Evolutionary conservation across 768 basidiomycete genomes (phyloP).

Genomic region (Russula abietina): DNA sequence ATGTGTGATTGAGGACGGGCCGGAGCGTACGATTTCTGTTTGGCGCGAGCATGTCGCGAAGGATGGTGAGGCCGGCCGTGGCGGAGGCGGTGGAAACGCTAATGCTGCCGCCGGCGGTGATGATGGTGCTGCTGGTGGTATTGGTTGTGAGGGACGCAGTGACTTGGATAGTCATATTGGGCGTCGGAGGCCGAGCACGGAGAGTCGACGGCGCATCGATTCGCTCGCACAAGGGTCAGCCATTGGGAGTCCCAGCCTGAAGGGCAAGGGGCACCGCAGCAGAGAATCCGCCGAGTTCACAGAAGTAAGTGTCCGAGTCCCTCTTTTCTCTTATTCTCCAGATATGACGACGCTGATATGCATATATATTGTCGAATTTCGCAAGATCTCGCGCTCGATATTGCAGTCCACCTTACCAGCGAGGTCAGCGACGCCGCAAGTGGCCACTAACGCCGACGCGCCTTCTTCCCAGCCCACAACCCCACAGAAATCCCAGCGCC

Average conservation of each 20-base stretch:
- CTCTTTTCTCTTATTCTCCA: background rate
- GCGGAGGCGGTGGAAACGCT: background rate
- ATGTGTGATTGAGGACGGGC: conserved; percentile 33
- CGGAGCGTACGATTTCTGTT: conserved; percentile 33
- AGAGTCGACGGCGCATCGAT: conserved; percentile 14
- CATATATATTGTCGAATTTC: background rate
- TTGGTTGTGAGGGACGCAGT: conserved; percentile 15
- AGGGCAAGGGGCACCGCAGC: conserved; percentile 23
- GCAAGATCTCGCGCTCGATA: conserved; percentile 10
- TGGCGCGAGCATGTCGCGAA: conserved; percentile 35
- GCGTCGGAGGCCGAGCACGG: conserved; percentile 22
- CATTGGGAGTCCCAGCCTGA: conserved; percentile 16
- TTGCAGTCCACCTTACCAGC: conserved; percentile 10
- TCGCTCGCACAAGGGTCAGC: conserved; percentile 2
- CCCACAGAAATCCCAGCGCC: conserved; percentile 17
- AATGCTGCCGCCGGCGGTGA: background rate
- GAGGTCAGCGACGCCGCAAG: conserved; percentile 16
- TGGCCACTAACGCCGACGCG: background rate
- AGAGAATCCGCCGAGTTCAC: conserved; percentile 28
- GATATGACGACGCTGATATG: background rate
- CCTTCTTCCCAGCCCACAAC: conserved; percentile 13
- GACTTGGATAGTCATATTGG: conserved; percentile 28
- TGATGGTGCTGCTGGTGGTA: background rate
- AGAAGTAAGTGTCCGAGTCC: conserved; percentile 26
- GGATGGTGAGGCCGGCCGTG: conserved; percentile 23